Conservation (phyloP, 1,284 basidiomycete genomes). For the Ganoderma lucidum region DNA sequence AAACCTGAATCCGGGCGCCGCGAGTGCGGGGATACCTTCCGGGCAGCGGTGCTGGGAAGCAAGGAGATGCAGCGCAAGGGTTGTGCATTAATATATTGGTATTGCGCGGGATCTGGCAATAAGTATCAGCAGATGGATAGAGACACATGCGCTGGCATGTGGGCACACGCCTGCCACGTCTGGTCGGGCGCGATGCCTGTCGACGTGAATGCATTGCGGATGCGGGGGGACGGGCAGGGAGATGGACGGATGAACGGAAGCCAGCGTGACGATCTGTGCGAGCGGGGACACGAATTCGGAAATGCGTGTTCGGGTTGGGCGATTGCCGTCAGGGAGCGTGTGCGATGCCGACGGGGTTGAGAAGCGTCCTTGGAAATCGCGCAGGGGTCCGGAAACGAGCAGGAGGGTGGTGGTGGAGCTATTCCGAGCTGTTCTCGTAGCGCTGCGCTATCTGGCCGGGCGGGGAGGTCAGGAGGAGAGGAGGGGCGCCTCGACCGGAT, state of each 20-base stretch:
- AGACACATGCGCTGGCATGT: background rate
- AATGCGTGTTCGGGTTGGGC: constrained; percentile 2
- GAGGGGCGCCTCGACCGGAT: constrained; percentile 9
- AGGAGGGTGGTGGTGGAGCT: constrained; percentile 1
- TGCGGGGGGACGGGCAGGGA: background rate
- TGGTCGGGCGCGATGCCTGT: constrained; percentile 8
- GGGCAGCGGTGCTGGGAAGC: background rate
- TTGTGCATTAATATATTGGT: background rate
- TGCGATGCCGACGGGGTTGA: constrained; percentile 12
- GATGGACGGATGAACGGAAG: background rate
- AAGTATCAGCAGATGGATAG: background rate
- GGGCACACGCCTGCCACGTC: constrained; percentile 5
- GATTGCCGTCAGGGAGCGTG: background rate
- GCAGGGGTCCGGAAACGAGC: constrained; percentile 9
- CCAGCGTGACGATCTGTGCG: constrained; percentile 4
- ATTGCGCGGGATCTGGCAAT: constrained; percentile 1
- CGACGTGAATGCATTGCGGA: background rate
- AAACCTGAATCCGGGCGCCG: constrained; percentile 17
- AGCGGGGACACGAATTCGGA: background rate
- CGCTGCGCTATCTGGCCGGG: background rate
- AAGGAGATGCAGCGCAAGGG: constrained; percentile 1
- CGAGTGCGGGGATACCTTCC: constrained; percentile 19
- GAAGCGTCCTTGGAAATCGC: background rate
- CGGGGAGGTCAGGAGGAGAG: background rate
- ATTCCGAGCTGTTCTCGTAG: background rate